Percentiles rank a stretch among this genome's conserved stretches.
phyloP scores from a whole-genome alignment of 176 grass and related monocot species.

The Chloris gayana region DNA sequence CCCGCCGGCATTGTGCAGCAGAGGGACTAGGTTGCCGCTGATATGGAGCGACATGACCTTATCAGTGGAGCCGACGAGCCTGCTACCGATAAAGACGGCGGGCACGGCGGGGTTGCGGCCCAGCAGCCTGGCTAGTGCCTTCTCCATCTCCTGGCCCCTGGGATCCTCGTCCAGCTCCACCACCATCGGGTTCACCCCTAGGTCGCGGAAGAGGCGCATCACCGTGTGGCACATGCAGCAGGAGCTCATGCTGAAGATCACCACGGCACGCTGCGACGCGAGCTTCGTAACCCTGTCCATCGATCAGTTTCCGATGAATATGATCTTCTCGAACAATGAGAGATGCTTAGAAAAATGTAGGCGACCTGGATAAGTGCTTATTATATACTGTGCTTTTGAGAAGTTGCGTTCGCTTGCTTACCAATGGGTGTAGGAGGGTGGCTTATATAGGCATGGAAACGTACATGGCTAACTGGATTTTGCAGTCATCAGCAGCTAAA shows the following conservation, averaged over 20 bases:
- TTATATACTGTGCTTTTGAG: not conserved
- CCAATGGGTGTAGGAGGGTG: not conserved
- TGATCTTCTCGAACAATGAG: not conserved
- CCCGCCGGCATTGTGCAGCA: conserved; percentile 50
- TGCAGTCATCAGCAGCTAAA: not conserved
- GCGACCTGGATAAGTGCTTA: not conserved
- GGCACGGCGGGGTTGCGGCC: not conserved
- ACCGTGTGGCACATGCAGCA: conserved; percentile 87
- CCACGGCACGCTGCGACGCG: conserved; percentile 66
- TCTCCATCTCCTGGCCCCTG: conserved; percentile 61
- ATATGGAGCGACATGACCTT: conserved; percentile 1
- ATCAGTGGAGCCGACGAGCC: too few species aligned
- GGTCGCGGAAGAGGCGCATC: conserved; percentile 59
- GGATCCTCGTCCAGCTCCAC: conserved; percentile 61
- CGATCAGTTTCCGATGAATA: not conserved
- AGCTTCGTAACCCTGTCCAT: conserved; percentile 63
- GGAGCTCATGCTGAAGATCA: conserved; percentile 68
- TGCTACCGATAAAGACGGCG: too few species aligned
- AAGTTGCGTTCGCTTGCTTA: conserved; percentile 11
- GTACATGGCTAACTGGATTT: conserved; percentile 5
- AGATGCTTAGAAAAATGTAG: not conserved
- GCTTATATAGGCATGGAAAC: conserved; percentile 49
- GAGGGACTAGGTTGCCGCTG: conserved; percentile 42
- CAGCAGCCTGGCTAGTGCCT: conserved; percentile 40
- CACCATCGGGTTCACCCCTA: conserved; percentile 52